phyloP scores from a whole-genome alignment of 2,329 filamentous ascomycete species.

The Aspergillus tamarii region DNA sequence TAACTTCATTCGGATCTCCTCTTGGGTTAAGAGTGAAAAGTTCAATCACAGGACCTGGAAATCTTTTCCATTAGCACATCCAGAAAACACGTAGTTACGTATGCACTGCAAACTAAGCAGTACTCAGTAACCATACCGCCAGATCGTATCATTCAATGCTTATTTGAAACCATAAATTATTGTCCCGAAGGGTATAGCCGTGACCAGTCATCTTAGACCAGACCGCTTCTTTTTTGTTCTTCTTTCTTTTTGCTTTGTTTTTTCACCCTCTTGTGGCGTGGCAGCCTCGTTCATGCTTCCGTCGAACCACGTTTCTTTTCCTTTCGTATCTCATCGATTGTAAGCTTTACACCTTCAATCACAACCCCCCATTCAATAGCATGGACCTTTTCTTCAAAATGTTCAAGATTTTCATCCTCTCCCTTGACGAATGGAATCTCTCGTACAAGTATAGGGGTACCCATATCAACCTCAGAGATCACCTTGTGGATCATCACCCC shows the following conservation, averaged over 20 bases:
- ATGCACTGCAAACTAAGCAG: neutral
- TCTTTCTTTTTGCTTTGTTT: neutral
- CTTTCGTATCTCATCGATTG: constrained; percentile 36
- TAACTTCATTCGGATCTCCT: neutral
- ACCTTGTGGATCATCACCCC: constrained; percentile 93
- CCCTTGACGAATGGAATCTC: constrained; percentile 67
- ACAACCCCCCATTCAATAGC: constrained; percentile 75
- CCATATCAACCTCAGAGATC: constrained; percentile 77
- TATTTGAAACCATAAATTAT: neutral
- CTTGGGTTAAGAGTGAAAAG: neutral
- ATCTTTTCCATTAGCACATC: neutral
- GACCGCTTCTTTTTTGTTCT: neutral
- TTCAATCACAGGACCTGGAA: neutral
- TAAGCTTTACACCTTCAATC: constrained; percentile 65
- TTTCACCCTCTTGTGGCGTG: neutral
- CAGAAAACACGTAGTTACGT: neutral
- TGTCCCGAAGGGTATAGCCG: neutral
- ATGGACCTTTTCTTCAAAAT: constrained; percentile 75
- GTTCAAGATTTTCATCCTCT: constrained; percentile 65
- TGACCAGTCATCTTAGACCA: neutral
- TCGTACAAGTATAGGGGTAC: constrained; percentile 69
- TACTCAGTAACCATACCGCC: neutral
- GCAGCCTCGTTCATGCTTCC: neutral
- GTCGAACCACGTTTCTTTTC: constrained; percentile 20
- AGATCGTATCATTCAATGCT: neutral